These are phyloP conservation scores for Penicillium paxilli DNA, from an alignment of 495 filamentous ascomycete genomes.

Conservation along the genomic window DNA sequence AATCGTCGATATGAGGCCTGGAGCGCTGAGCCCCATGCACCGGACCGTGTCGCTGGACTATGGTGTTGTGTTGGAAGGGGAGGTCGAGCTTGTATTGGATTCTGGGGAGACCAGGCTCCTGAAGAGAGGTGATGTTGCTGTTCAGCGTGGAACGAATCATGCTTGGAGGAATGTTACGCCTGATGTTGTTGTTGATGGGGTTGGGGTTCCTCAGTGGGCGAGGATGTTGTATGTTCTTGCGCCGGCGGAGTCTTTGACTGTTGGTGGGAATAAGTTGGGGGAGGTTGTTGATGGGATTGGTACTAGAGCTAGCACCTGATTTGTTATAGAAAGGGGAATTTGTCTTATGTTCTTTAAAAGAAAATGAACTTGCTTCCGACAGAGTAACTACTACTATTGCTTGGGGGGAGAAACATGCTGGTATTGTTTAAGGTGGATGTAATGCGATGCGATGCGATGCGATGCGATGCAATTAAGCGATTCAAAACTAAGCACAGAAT, in stretches of 20 bases:
- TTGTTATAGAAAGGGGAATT: background rate
- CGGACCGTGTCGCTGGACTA: conserved; percentile 72
- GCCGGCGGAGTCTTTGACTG: conserved; percentile 36
- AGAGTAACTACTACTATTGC: too few species aligned
- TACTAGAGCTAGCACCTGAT: conserved; percentile 28
- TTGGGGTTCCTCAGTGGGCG: conserved; percentile 37
- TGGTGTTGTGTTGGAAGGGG: conserved; percentile 71
- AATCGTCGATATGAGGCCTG: conserved; percentile 66
- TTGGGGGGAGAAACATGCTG: too few species aligned
- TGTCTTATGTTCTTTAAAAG: too few species aligned
- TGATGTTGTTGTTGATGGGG: conserved; percentile 15
- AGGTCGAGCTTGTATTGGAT: conserved; percentile 73
- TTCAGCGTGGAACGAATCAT: conserved; percentile 57
- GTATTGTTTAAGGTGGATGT: too few species aligned
- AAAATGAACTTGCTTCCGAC: too few species aligned
- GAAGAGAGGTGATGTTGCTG: conserved; percentile 68
- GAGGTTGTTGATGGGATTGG: conserved; percentile 48
- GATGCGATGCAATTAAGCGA: background rate
- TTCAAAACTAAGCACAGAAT: too few species aligned
- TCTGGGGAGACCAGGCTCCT: conserved; percentile 58
- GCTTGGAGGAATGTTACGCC: conserved; percentile 41
- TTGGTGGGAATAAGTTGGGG: conserved; percentile 38
- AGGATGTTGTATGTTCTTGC: conserved; percentile 59
- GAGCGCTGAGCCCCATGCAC: conserved; percentile 64
- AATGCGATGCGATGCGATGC: too few species aligned